Percentiles rank a stretch among this genome's conserved stretches.
Conservation (phyloP, 1,139 yeast species). For the Kodamaea ohmeri region DNA sequence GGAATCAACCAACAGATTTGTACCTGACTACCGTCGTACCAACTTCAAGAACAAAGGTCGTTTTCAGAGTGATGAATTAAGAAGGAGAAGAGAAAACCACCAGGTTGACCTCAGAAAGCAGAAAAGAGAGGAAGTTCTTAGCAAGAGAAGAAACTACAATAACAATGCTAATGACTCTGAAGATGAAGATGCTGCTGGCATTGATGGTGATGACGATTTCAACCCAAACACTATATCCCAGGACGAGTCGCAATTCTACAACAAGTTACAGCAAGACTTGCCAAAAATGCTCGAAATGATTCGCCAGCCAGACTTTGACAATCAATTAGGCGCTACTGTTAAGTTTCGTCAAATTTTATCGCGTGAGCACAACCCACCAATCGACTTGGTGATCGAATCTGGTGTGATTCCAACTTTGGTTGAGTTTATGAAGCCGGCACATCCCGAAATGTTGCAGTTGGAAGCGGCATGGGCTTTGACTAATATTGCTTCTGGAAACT, state of each 20-base stretch:
- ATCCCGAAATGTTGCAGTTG: conserved; percentile 84
- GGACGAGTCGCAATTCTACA: conserved; percentile 52
- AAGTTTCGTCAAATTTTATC: conserved; percentile 91
- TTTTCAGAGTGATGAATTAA: conserved; percentile 91
- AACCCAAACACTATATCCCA: conserved; percentile 35
- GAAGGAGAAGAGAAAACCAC: conserved; percentile 97
- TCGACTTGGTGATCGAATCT: conserved; percentile 84
- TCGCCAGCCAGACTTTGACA: conserved; percentile 72
- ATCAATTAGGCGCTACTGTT: conserved; percentile 84
- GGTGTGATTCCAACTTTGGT: conserved; percentile 94
- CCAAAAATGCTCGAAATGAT: conserved; percentile 86
- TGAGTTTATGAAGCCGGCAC: conserved; percentile 73
- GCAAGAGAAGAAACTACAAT: conserved; percentile 81
- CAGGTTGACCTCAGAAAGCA: conserved; percentile 96
- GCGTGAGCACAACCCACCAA: conserved; percentile 97
- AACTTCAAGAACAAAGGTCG: conserved; percentile 93
- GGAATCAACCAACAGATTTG: conserved; percentile 79
- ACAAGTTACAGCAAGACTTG: conserved; percentile 67
- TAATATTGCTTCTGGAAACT: conserved; percentile 93
- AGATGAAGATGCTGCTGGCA: conserved; percentile 39
- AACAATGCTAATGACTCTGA: conserved; percentile 42
- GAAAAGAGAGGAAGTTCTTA: conserved; percentile 89
- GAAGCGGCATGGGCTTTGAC: conserved; percentile 99
- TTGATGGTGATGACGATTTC: conserved; percentile 48
- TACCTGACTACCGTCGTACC: conserved; percentile 97